Percentiles rank a stretch among this genome's conserved stretches.
phyloP scores from a whole-genome alignment of 208 protist species.

The Trypanosomatidae sp. region DNA sequence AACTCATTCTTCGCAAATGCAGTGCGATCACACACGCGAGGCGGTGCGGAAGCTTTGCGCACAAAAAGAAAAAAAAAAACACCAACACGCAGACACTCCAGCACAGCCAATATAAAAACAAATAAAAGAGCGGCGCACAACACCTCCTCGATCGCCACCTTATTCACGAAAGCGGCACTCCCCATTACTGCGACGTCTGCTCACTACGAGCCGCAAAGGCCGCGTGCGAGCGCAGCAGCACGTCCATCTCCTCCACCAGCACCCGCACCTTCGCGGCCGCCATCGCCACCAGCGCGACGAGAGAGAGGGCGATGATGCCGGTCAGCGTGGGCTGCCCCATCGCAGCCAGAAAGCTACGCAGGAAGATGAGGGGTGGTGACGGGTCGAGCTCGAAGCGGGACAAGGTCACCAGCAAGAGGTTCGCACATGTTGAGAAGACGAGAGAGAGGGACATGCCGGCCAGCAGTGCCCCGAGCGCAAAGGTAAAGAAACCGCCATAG shows the following conservation, averaged over 20 bases:
- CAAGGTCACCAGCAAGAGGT: conserved; percentile 16
- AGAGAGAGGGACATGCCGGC: conserved; percentile 43
- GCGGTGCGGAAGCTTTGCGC: no score
- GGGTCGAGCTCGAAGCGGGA: conserved; percentile 9
- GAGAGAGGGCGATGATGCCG: conserved; percentile 48
- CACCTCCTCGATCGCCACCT: neutral
- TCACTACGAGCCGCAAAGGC: conserved; percentile 22
- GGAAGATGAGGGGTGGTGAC: conserved; percentile 25
- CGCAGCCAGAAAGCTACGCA: conserved; percentile 44
- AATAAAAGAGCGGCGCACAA: no score
- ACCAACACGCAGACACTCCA: no score
- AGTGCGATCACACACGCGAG: no score
- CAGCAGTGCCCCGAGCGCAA: conserved; percentile 41
- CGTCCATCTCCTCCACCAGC: conserved; percentile 67
- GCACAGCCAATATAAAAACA: no score
- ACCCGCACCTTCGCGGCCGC: conserved; percentile 34
- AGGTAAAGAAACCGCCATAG: conserved; percentile 42
- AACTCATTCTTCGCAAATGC: no score
- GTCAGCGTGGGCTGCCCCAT: conserved; percentile 69
- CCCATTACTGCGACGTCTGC: neutral
- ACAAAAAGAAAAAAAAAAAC: no score
- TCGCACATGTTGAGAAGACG: conserved; percentile 37
- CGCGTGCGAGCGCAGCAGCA: conserved; percentile 66
- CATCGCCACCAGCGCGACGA: conserved; percentile 45
- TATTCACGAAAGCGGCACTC: neutral